phyloP scores from a whole-genome alignment of 2,329 filamentous ascomycete species.

The Verticillium nonalfalfae region DNA sequence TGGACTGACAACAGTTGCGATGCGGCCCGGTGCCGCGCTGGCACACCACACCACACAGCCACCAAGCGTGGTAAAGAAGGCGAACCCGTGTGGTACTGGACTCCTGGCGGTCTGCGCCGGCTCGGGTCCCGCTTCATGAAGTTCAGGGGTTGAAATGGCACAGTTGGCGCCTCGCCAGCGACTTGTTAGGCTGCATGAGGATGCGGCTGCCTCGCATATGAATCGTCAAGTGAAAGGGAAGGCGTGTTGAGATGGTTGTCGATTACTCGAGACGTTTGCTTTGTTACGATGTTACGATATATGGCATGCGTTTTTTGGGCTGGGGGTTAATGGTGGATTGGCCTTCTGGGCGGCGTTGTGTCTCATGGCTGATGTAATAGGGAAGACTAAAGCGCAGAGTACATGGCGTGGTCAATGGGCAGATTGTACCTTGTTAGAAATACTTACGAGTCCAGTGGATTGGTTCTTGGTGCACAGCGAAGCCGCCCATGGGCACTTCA shows the following conservation, averaged over 20 bases:
- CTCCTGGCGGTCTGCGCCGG: background rate
- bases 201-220: background rate
- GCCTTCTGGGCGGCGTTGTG: background rate
- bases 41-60: background rate
- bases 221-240: background rate
- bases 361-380: background rate
- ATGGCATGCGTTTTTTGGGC: background rate
- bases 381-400: background rate
- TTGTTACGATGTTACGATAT: background rate
- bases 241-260: background rate
- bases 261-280: background rate
- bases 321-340: background rate
- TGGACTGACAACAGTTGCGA: conserved; percentile 35
- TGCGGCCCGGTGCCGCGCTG: conserved; percentile 26
- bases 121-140: background rate
- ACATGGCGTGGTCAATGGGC: too few relatives aligned
- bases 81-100: background rate
- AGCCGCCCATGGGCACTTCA: too few relatives aligned
- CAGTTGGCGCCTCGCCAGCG: too few relatives aligned
- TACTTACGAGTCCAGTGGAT: too few relatives aligned
- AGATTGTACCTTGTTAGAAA: too few relatives aligned
- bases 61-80: background rate
- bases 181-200: background rate
- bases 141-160: background rate
- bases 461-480: too few relatives aligned